A percentile compares a stretch with the other conserved stretches of the same genome.
Evolutionary conservation across 352 stramenopile genomes (phyloP).

Genomic region (Phytophthora agathidicida): DNA sequence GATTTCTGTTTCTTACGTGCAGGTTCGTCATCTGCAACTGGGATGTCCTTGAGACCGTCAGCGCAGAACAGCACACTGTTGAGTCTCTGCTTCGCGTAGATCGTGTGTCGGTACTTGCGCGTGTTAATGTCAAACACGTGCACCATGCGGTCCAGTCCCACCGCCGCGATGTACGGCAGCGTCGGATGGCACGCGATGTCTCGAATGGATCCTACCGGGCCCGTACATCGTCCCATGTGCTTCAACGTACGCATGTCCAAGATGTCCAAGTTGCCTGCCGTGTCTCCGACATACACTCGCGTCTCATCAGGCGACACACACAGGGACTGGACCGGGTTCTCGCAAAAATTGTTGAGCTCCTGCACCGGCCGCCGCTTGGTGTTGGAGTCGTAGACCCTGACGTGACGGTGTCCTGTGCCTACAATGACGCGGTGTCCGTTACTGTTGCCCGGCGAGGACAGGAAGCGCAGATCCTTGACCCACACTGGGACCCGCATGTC

Average conservation of each 20-base stretch:
- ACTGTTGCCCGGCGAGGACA: conserved; percentile 56
- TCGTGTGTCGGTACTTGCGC: conserved; percentile 69
- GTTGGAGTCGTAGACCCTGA: conserved; percentile 90
- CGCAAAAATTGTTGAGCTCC: conserved; percentile 68
- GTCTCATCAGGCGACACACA: conserved; percentile 81
- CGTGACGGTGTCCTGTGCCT: conserved; percentile 77
- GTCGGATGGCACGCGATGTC: conserved; percentile 91
- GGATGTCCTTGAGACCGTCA: conserved; percentile 76
- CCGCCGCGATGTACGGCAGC: conserved; percentile 88
- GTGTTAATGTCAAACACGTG: conserved; percentile 92
- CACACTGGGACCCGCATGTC: conserved; percentile 91
- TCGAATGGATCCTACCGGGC: conserved; percentile 90
- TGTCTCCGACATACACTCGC: conserved; percentile 86
- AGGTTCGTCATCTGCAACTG: conserved; percentile 34
- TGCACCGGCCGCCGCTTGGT: conserved; percentile 81
- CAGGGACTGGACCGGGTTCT: conserved; percentile 76
- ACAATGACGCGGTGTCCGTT: conserved; percentile 77
- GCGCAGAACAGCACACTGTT: conserved; percentile 92
- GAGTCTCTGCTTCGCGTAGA: conserved; percentile 90
- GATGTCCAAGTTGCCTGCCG: conserved; percentile 88
- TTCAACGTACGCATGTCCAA: conserved; percentile 91
- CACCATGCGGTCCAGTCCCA: conserved; percentile 95
- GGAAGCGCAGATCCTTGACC: conserved; percentile 81
- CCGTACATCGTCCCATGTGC: conserved; percentile 87
- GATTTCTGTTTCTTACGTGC: conserved; percentile 60